Conservation (phyloP, 2,329 filamentous ascomycete genomes). For the Shiraia sp. region DNA sequence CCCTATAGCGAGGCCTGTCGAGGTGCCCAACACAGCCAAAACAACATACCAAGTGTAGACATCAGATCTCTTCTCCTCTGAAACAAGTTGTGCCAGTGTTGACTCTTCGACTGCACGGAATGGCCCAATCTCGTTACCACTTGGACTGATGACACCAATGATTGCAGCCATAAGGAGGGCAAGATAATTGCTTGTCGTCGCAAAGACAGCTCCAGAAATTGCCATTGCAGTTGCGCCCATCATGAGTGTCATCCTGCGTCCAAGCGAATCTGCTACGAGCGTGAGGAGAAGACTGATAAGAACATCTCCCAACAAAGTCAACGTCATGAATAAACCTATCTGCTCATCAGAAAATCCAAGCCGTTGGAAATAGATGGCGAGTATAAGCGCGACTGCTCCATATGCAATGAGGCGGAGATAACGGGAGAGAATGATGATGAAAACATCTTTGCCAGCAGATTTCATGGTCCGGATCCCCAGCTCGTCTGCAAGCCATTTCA, state of each 20-base stretch:
- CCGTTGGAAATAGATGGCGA: constrained; percentile 42
- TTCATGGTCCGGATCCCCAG: constrained; percentile 35
- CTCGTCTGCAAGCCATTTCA: constrained; percentile 31
- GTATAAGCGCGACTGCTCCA: constrained; percentile 41
- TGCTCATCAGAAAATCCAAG: constrained; percentile 41
- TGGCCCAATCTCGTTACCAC: constrained; percentile 47
- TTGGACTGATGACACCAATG: constrained; percentile 45
- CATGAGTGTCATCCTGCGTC: constrained; percentile 38
- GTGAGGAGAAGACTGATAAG: constrained; percentile 42
- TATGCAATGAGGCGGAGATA: constrained; percentile 44
- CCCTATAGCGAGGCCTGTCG: constrained; percentile 36
- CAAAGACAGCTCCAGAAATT: constrained; percentile 41
- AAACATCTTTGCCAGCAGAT: constrained; percentile 31
- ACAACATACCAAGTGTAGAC: constrained; percentile 48
- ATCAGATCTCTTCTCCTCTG: constrained; percentile 34
- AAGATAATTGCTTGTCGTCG: constrained; percentile 34
- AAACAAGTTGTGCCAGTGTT: constrained; percentile 41
- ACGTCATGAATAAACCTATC: constrained; percentile 48
- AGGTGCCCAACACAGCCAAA: constrained; percentile 43
- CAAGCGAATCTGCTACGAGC: constrained; percentile 42
- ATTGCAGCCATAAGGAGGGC: constrained; percentile 41
- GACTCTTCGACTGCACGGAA: constrained; percentile 48
- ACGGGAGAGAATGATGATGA: constrained; percentile 42
- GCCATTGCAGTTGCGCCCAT: constrained; percentile 42
- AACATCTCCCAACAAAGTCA: constrained; percentile 46